Base-by-base conservation (phyloP, 768 basidiomycete species). In the Tulasnella sp. region DNA sequence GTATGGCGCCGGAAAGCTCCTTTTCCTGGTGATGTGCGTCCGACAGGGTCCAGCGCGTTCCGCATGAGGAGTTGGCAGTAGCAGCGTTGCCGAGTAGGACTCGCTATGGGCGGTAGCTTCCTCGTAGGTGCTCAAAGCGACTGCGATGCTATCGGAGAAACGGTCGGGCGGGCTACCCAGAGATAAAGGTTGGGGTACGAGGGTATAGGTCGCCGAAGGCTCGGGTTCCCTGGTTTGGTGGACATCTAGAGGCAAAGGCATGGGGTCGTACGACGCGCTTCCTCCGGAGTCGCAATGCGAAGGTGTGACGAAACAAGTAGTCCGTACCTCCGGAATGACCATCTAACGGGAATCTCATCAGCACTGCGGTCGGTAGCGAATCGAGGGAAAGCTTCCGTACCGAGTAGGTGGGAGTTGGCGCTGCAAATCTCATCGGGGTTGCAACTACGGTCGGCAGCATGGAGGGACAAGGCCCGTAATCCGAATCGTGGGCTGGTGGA, bases 351-450 rank as follows among this genome's bases (percentile, higher is more conserved):
- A 60, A 28, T 31, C 58, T 60, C 46, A 31, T 60, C 58, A 60
- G n/a, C 9, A n/a, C 8, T 8, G n/a, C 58, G n/a, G n/a, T 31
- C 31, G n/a, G 58, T 60, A 24, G 58, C n/a, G 73, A 44, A 74
- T 2, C 22, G 3, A 34, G 31, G 20, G 12, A 20, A 7, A 37
- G 42, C 11, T 44, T 9, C 24, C 73, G 0, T 44, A 74, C 73
- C 24, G 73, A 37, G 34, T 74, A 74, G 37, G 73, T 74, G 37
- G 73, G 73, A 41, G 37, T 44, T 20, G 73, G 73, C 11, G 73
- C 73, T 31, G 73, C 73, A 74, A 74, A 74, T 40, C 24, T 74
- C 73, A 41, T 24, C 18, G 73, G 73, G 8, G 22, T 22, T 24
- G 73, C 42, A 24, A 40, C 24, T 8, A 74, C 11, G n/a, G 73